phyloP scores from a whole-genome alignment of 2,329 filamentous ascomycete genomes.

The Pezicula radicicola region DNA sequence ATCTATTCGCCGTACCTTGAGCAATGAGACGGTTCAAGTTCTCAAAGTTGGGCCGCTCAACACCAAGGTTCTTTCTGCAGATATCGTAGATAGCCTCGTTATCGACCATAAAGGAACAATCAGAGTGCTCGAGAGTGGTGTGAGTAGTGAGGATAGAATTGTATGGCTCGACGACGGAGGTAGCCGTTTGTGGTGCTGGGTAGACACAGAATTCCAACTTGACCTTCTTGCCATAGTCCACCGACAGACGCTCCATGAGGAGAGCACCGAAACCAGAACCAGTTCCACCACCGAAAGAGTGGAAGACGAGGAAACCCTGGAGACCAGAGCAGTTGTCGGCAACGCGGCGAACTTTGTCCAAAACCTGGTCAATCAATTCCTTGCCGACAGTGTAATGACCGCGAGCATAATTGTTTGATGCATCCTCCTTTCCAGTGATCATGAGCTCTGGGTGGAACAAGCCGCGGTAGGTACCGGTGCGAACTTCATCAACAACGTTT shows the following conservation, averaged over 20 bases:
- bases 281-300: slow-evolving; percentile 98
- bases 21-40: slow-evolving; percentile 99
- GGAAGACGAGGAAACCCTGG: slow-evolving; percentile 99
- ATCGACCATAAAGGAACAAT: slow-evolving; percentile 99
- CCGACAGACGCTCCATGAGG: slow-evolving; percentile 96
- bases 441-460: slow-evolving; percentile 99
- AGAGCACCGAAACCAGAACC: slow-evolving; percentile 98
- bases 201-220: slow-evolving; percentile 99
- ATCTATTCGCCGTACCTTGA: slow-evolving; percentile 62
- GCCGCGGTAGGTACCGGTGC: slow-evolving; percentile 91
- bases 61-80: slow-evolving; percentile 94
- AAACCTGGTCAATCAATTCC: slow-evolving; percentile 96
- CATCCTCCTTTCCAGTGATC: slow-evolving; percentile 99
- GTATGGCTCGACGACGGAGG: slow-evolving; percentile 98
- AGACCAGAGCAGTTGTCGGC: slow-evolving; percentile 98
- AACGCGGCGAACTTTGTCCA: slow-evolving; percentile 96
- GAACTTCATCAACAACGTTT: slow-evolving; percentile 98
- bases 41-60: slow-evolving; percentile 97
- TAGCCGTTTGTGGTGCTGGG: slow-evolving; percentile 94
- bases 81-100: slow-evolving; percentile 99
- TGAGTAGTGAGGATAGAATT: slow-evolving; percentile 99
- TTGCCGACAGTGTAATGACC: slow-evolving; percentile 99
- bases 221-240: slow-evolving; percentile 99
- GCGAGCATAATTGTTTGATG: slow-evolving; percentile 99
- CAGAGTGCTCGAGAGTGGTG: slow-evolving; percentile 98